Base-by-base conservation (phyloP, 116 monocot genomes). In the Dioscorea cayenensis region DNA sequence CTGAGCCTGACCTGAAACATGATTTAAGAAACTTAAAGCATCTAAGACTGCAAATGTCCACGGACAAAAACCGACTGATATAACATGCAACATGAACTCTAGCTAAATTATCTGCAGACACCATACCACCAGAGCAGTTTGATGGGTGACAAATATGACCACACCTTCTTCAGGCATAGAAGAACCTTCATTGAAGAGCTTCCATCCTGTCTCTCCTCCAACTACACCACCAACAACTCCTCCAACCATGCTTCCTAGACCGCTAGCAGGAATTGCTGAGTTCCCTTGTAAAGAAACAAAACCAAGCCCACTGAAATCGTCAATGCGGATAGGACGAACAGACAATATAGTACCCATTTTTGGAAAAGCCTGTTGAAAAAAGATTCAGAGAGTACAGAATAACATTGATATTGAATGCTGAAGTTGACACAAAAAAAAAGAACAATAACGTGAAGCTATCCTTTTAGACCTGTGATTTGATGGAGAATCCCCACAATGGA, bases 51-150 rank as follows among this genome's bases (percentile, higher is more conserved):
- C 61, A 35, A 35, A 35, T 9, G 17, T 63, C 68, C 49, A 25
- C 62, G 21, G n/a, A 69, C 22, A 76, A 32, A 63, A 12, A 76
- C 21, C 2, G 17, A 8, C 3, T 62, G 13, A 36, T 19, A 36
- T 22, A 10, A 65, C 17, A 21, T 13, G 68, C 59, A 32, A 68
- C 3, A 55, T 48, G 29, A 4, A 20, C 72, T 58, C 73, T 72
- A 65, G 51, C 48, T 76, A 43, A 65, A 81, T 65, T 51, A 73
- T 82, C 32, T 72, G 32, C 82, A 58, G 66, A 22, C 52, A 60
- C 71, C 89, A 76, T 94, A 99, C 99, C 99, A 99, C 99, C 63
- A 99, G 71, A 81, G 94, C 94, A 86, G 87, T 82, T 80, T 91
- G 90, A 84, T 89, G 84, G 51, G 87, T 94, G 69, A 84, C 91